Evolutionary conservation across 306 rosid genomes (phyloP).

Genomic region (apple (Malus domestica)): ASM211411v1 NC_041790.1:33647001-33647500

Average conservation of each 20-base stretch:
- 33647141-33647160: neutral
- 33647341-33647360: neutral
- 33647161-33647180: too few species aligned
- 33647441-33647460: constrained; percentile 18
- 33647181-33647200: too few species aligned
- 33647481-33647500: neutral
- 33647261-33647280: neutral
- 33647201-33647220: too few species aligned
- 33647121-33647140: neutral
- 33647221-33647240: neutral
- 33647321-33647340: neutral
- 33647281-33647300: too few species aligned
- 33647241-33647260: neutral
- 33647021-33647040: neutral
- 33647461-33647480: neutral
- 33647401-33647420: constrained; percentile 1
- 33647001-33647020: neutral
- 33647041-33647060: neutral
- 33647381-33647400: constrained; percentile 12
- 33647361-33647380: neutral
- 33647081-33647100: neutral
- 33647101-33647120: neutral
- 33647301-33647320: neutral
- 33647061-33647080: neutral
- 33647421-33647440: constrained; percentile 3